Evolutionary conservation across 2,329 filamentous ascomycete species (phyloP).

Genomic region (Monilinia fructigena): DNA sequence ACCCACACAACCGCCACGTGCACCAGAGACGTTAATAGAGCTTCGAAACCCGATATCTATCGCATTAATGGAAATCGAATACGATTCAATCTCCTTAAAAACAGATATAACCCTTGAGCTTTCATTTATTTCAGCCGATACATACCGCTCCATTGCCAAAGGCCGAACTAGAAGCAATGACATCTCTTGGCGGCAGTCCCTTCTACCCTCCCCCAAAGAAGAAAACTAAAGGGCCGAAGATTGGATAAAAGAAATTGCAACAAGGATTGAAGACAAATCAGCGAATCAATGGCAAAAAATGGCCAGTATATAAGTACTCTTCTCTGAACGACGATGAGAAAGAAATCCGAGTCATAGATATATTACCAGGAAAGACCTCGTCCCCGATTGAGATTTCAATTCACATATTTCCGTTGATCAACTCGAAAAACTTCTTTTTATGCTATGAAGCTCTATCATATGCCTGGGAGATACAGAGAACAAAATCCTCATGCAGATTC

Average conservation of each 20-base stretch:
- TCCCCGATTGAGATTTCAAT: neutral
- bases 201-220: neutral
- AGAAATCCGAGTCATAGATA: neutral
- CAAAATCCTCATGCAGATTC: neutral
- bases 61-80: too few species aligned
- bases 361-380: neutral
- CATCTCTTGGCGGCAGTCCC: neutral
- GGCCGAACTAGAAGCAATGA: neutral
- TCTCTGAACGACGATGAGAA: neutral
- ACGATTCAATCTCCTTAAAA: too few species aligned
- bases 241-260: neutral
- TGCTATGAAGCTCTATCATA: constrained; percentile 3
- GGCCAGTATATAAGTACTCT: neutral
- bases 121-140: too few species aligned
- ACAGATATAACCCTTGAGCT: neutral
- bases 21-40: neutral
- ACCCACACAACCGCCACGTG: neutral
- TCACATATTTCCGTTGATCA: neutral
- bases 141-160: neutral
- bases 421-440: neutral
- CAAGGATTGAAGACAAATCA: neutral
- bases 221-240: neutral
- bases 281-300: neutral
- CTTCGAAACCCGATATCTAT: too few species aligned
- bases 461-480: neutral